Percentiles rank a stretch among this genome's conserved stretches.
phyloP scores from a whole-genome alignment of 805 yeast species.

The Metschnikowia sp. region DNA sequence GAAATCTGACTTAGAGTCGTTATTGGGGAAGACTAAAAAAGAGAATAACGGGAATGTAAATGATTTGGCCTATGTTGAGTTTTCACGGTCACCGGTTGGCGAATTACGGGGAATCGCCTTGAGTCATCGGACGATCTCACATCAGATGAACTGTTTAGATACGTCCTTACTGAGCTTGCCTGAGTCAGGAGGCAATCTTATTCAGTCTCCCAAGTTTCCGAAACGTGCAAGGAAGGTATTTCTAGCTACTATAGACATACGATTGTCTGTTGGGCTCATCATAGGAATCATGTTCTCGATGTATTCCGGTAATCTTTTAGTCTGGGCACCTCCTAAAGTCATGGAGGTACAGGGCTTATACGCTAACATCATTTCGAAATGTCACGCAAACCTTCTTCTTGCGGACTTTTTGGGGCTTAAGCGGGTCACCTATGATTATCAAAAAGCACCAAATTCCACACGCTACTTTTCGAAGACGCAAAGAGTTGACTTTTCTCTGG shows the following conservation, averaged over 20 bases:
- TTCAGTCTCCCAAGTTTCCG: slow-evolving; percentile 33
- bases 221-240: slow-evolving; percentile 51
- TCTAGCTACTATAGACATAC: slow-evolving; percentile 40
- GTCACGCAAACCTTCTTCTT: slow-evolving; percentile 67
- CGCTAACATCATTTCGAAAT: slow-evolving; percentile 72
- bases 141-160: slow-evolving; percentile 78
- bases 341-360: slow-evolving; percentile 82
- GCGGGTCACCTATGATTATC: slow-evolving; percentile 88
- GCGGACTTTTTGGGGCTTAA: slow-evolving; percentile 88
- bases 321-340: slow-evolving; percentile 73
- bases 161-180: slow-evolving; percentile 67
- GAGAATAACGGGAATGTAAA: slow-evolving; percentile 17
- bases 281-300: slow-evolving; percentile 77
- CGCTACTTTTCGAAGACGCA: slow-evolving; percentile 73
- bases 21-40: slow-evolving; percentile 13
- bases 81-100: slow-evolving; percentile 84
- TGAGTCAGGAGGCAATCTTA: slow-evolving; percentile 51
- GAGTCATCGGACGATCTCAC: slow-evolving; percentile 81
- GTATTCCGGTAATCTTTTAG: slow-evolving; percentile 76
- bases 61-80: slow-evolving; percentile 91
- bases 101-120: slow-evolving; percentile 91
- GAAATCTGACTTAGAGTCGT: slow-evolving; percentile 33
- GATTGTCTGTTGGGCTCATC: slow-evolving; percentile 76
- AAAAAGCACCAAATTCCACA: slow-evolving; percentile 81
- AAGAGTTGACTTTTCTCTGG: slow-evolving; percentile 71